A percentile compares a stretch with the other conserved stretches of the same genome.
Conservation (phyloP, 257 asterid genomes). For the Lycium ferocissimum region DNA sequence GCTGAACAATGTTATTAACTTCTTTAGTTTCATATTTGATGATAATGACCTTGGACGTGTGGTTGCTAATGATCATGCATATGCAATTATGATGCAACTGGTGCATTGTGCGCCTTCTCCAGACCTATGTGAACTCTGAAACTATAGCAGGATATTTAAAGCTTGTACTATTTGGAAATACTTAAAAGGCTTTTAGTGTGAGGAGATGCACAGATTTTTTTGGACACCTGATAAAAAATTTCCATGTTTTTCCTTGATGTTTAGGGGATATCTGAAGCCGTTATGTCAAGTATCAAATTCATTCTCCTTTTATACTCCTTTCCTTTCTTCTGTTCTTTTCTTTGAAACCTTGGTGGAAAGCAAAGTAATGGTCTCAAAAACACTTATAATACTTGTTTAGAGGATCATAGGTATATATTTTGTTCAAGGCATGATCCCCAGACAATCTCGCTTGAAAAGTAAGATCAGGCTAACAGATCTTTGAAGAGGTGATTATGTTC, state of each 20-base stretch:
- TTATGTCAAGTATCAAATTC: neutral
- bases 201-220: neutral
- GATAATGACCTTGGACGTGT: neutral
- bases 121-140: neutral
- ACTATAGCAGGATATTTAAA: neutral
- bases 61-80: neutral
- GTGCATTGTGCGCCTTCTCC: conserved; percentile 1
- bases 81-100: conserved; percentile 18
- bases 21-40: neutral
- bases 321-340: neutral
- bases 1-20: neutral
- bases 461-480: conserved; percentile 7
- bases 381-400: neutral
- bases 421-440: conserved; percentile 5
- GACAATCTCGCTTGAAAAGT: neutral
- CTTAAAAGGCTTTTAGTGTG: neutral
- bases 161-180: neutral
- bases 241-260: neutral
- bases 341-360: neutral
- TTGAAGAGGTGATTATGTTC: neutral
- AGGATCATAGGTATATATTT: neutral
- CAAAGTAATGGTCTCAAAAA: neutral
- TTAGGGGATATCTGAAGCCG: conserved; percentile 4
- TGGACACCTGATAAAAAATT: neutral
- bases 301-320: neutral